Evolutionary conservation across 768 basidiomycete genomes (phyloP).

Genomic region (Suillus fuscotomentosus): DNA sequence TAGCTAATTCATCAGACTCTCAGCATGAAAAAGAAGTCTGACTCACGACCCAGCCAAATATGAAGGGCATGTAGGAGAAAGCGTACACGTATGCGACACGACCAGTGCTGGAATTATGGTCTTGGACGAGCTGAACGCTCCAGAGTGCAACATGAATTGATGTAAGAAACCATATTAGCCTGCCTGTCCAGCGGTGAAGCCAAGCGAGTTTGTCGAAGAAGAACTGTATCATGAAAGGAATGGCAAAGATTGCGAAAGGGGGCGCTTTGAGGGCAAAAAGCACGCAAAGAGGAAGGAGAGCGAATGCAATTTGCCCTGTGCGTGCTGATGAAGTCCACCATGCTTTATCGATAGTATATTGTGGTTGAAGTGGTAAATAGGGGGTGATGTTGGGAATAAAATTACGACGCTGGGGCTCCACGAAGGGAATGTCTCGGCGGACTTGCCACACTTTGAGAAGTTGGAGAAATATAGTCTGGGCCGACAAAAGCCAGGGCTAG

Average conservation of each 20-base stretch:
- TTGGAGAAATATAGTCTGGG: slow-evolving; percentile 65
- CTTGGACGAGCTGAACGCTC: slow-evolving; percentile 62
- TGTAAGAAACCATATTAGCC: slow-evolving; percentile 65
- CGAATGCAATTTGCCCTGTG: slow-evolving; percentile 69
- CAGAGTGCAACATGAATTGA: slow-evolving; percentile 63
- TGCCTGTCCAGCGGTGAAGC: slow-evolving; percentile 70
- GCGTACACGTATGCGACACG: slow-evolving; percentile 48
- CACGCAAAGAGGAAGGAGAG: slow-evolving; percentile 67
- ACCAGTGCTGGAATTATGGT: slow-evolving; percentile 42
- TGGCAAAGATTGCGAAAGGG: slow-evolving; percentile 70
- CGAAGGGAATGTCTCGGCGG: slow-evolving; percentile 12
- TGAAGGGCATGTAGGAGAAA: slow-evolving; percentile 59
- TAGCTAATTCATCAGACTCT: slow-evolving; percentile 22
- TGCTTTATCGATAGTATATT: slow-evolving; percentile 62
- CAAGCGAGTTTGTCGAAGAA: slow-evolving; percentile 74
- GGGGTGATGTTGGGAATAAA: slow-evolving; percentile 28
- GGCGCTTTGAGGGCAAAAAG: slow-evolving; percentile 69
- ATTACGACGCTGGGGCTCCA: slow-evolving; percentile 17
- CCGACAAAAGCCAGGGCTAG: slow-evolving; percentile 55
- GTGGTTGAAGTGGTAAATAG: slow-evolving; percentile 41
- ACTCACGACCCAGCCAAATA: slow-evolving; percentile 58
- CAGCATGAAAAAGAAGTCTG: slow-evolving; percentile 9
- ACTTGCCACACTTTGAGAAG: slow-evolving; percentile 44
- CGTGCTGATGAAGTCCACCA: slow-evolving; percentile 73
- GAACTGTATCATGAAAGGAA: slow-evolving; percentile 59